Evolutionary conservation across 2,329 filamentous ascomycete genomes (phyloP).

Genomic region (Colletotrichum lentis): DNA sequence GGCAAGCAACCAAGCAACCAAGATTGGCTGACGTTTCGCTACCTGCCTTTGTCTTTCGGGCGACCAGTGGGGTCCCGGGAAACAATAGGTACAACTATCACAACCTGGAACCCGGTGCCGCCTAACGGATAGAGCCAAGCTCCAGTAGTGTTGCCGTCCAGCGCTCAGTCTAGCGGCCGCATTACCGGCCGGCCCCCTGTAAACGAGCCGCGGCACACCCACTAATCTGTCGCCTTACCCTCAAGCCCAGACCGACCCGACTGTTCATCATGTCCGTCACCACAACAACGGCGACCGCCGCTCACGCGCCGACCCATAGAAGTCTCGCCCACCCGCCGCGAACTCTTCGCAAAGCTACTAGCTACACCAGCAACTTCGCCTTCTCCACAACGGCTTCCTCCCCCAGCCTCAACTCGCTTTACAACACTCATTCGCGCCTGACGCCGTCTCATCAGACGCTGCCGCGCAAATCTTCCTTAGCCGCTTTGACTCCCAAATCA

Average conservation of each 20-base stretch:
- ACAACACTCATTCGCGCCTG: slow-evolving; percentile 59
- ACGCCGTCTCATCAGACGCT: slow-evolving; percentile 52
- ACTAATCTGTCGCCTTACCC: slow-evolving; percentile 23
- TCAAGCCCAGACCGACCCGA: slow-evolving; percentile 13
- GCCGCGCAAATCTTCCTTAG: slow-evolving; percentile 75
- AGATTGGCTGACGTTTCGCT: slow-evolving; percentile 18
- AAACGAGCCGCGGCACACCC: slow-evolving; percentile 22
- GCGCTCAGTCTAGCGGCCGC: slow-evolving; percentile 21
- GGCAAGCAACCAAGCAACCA: slow-evolving; percentile 15
- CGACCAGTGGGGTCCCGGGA: slow-evolving; percentile 30
- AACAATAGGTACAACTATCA: slow-evolving; percentile 20
- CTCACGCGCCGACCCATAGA: slow-evolving; percentile 38
- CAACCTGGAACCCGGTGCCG: slow-evolving; percentile 33
- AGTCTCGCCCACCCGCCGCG: slow-evolving; percentile 41
- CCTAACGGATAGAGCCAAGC: slow-evolving; percentile 15
- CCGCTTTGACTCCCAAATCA: slow-evolving; percentile 70
- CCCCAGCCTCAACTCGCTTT: slow-evolving; percentile 65
- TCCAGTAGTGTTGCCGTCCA: slow-evolving; percentile 28
- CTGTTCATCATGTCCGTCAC: slow-evolving; percentile 36
- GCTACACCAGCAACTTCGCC: slow-evolving; percentile 46
- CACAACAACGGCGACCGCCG: slow-evolving; percentile 38
- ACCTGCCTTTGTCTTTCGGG: slow-evolving; percentile 15
- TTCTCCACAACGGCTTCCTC: slow-evolving; percentile 59
- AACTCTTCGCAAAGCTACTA: slow-evolving; percentile 55
- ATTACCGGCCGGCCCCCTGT: slow-evolving; percentile 27